Evolutionary conservation across 2,329 filamentous ascomycete genomes (phyloP), one percentile per base, ranked within the genome.

Genomic region (Xylariales sp.): DNA sequence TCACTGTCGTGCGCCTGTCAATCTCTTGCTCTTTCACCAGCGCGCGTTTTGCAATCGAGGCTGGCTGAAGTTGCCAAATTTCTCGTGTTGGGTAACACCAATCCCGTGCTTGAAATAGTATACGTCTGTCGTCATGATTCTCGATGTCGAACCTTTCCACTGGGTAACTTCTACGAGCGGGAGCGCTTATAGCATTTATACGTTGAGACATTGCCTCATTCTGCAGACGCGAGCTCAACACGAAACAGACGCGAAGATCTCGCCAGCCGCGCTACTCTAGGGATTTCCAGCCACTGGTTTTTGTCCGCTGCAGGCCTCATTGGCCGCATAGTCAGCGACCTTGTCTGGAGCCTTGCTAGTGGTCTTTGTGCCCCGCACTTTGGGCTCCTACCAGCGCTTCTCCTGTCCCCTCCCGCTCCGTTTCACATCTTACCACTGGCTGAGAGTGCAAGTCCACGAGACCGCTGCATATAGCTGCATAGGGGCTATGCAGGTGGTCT

Each of bases 341-440:
- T 20, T 25, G 37, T 31, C 31, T 20, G 38, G 43, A 31, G 45
- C 15, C 28, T 32, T 42, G 31, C 34, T 46, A 37, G 48, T 40
- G 48, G 41, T 36, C 35, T 43, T 32, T 37, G 37, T 36, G 45
- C 47, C 52, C 52, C 47, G 40, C 44, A 29, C 42, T 48, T 39
- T 43, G 43, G 42, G 40, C 37, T 43, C 42, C 41, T 43, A 7
- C 8, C 19, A 40, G 49, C 47, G 47, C 51, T 49, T 49, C 47
- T 50, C 42, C 43, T 47, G 51, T 51, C 48, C 37, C 33, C 49
- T 49, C 43, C 49, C 49, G 44, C 52, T 46, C 42, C 44, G 46
- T 54, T 56, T 52, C 49, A 46, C 45, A 42, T 45, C 37, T 40
- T 50, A 51, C 49, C 46, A 60, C 56, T 60, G 58, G 58, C 48